Base-by-base conservation (phyloP, 768 basidiomycete genomes). In the Pulveroboletus sp. region DNA sequence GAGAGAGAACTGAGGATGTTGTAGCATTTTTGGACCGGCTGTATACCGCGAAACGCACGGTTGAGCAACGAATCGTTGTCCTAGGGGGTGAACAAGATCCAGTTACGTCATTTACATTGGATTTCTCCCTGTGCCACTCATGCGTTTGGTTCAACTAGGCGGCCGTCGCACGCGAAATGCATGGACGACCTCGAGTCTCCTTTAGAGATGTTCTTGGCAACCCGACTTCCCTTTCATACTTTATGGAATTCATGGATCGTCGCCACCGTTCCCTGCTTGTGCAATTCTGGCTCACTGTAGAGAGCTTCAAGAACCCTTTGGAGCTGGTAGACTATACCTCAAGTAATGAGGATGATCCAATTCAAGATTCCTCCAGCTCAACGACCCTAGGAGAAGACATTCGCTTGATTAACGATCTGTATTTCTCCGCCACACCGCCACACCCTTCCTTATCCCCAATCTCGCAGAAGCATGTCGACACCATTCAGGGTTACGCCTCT, bases 241-340 rank as follows among this genome's bases (percentile, higher is more conserved):
- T 95, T 71, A 93, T 97, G 85, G 96, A 99, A 71, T 96, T 91
- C 60, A 94, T 97, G 91, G 96, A 98, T 58, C 81, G 96, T 12
- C 81, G 88, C 8, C 78, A 83, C 52, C 82, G 87, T 28, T 89
- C 93, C 11, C 62, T 90, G 11, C 81, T 92, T 9, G 91, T 96
- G 3, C 95, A 98, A 56, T 99, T 97, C 69, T 98, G 95, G 95
- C 74, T 98, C 1, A 92, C 93, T 0, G 90, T 97, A 3, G 93
- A 99, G 70, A 92, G 91, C 50, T 95, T 98, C 78, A 97, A 97
- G 71, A 92, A 95, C 57, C 96, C 96, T 0, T 70, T 99, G 26
- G 94, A 96, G 66, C 80, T 82, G 3, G 21, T 21, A 21, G 21
- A 21, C 21, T 21, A 21, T 21, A 69, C 72, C 3, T 70, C 69